Conservation (phyloP, 805 yeast genomes). For the Nakazawaea holstii region DNA sequence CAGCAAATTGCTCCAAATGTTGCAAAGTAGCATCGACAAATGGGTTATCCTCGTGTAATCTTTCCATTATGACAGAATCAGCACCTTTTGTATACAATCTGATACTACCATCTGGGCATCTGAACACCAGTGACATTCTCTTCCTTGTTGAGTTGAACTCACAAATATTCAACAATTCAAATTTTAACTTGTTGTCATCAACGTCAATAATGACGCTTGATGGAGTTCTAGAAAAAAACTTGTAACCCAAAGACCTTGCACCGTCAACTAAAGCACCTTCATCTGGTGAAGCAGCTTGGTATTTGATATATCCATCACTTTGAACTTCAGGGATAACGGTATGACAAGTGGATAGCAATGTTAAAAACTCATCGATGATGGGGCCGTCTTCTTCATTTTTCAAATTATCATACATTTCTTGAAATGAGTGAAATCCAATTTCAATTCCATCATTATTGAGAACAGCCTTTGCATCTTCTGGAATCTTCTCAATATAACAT, state of each 20-base stretch:
- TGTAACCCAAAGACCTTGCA: constrained; percentile 84
- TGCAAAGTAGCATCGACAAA: constrained; percentile 76
- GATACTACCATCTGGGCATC: constrained; percentile 91
- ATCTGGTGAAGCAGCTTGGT: constrained; percentile 99
- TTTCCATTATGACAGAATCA: constrained; percentile 89
- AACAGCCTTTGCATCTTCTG: constrained; percentile 80
- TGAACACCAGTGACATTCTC: constrained; percentile 92
- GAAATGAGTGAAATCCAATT: constrained; percentile 71
- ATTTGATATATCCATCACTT: constrained; percentile 63
- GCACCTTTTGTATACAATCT: constrained; percentile 95
- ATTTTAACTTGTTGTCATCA: constrained; percentile 48
- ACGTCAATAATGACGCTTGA: constrained; percentile 65
- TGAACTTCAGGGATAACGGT: constrained; percentile 92
- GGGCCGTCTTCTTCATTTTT: constrained; percentile 32
- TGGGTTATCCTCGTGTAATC: constrained; percentile 69
- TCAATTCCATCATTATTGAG: constrained; percentile 71
- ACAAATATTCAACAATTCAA: constrained; percentile 83
- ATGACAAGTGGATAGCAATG: constrained; percentile 86
- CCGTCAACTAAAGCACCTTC: constrained; percentile 99
- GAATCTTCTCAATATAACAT: constrained; percentile 81
- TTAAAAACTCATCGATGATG: constrained; percentile 69
- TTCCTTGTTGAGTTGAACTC: constrained; percentile 97
- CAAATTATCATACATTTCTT: constrained; percentile 46
- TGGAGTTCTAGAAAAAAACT: constrained; percentile 82
- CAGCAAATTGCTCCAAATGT: constrained; percentile 94